Evolutionary conservation across 768 basidiomycete genomes (phyloP).

Genomic region (Cystobasidium ongulense): DNA sequence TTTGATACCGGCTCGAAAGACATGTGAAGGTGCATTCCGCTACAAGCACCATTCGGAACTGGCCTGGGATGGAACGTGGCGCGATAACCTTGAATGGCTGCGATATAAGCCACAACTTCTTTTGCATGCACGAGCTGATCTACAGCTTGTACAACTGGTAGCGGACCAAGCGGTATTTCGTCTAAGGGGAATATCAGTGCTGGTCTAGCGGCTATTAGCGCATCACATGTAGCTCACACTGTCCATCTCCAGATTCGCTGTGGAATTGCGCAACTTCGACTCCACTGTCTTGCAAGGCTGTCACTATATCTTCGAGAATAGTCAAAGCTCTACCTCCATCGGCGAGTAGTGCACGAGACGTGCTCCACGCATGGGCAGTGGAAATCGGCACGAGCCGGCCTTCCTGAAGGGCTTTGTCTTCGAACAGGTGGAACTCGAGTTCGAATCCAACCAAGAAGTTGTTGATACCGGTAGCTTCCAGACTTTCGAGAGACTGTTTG

Average conservation of each 20-base stretch:
- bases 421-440: constrained; percentile 7
- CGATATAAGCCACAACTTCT: background rate
- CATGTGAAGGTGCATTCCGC: constrained; percentile 4
- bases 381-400: background rate
- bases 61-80: constrained; percentile 12
- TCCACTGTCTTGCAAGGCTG: background rate
- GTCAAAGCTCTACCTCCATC: background rate
- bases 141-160: background rate
- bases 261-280: background rate
- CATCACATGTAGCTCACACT: background rate
- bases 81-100: background rate
- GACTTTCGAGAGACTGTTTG: background rate
- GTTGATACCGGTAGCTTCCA: background rate
- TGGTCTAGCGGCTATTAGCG: background rate
- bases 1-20: background rate
- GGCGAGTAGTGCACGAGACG: background rate
- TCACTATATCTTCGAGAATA: background rate
- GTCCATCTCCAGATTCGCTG: background rate
- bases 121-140: constrained; percentile 7
- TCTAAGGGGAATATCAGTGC: background rate
- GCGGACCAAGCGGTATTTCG: background rate
- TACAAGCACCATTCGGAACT: background rate
- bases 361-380: constrained; percentile 6
- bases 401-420: background rate
- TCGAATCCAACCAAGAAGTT: background rate